Evolutionary conservation across 495 filamentous ascomycete species (phyloP).

Genomic region (Penicillium arizonense): DNA sequence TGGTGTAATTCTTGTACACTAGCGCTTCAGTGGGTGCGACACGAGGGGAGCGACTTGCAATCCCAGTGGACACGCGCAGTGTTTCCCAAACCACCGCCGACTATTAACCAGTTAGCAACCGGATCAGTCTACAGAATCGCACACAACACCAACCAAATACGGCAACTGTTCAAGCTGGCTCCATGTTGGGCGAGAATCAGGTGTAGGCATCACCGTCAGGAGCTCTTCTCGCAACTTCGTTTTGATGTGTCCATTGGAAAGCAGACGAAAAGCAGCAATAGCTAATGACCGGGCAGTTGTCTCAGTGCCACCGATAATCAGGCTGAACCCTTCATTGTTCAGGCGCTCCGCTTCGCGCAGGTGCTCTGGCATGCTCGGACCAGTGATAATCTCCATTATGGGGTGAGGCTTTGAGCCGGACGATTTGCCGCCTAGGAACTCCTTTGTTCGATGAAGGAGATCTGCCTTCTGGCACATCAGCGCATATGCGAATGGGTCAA

Average conservation of each 20-base stretch:
- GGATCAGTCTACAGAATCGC: neutral
- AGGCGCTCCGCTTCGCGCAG: constrained; percentile 24
- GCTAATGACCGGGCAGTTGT: constrained; percentile 32
- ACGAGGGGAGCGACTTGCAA: constrained; percentile 37
- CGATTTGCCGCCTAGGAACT: constrained; percentile 5
- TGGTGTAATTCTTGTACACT: constrained; percentile 37
- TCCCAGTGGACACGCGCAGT: constrained; percentile 44
- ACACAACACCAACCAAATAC: constrained; percentile 35
- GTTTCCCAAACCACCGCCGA: constrained; percentile 44
- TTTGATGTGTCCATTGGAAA: constrained; percentile 3
- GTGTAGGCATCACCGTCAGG: constrained; percentile 29
- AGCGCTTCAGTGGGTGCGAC: constrained; percentile 41
- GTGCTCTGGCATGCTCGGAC: constrained; percentile 15
- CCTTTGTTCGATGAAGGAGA: neutral
- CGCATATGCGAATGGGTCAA: constrained; percentile 13
- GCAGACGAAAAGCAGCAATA: constrained; percentile 15
- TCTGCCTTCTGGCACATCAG: constrained; percentile 12
- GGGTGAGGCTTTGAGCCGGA: neutral
- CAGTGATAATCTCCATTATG: constrained; percentile 7
- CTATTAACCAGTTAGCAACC: constrained; percentile 14
- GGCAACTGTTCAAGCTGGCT: constrained; percentile 49
- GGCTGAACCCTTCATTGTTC: constrained; percentile 34
- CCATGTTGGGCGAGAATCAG: constrained; percentile 26
- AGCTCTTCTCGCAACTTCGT: constrained; percentile 31
- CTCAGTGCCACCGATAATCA: constrained; percentile 43